Base-by-base conservation (phyloP, 148 eudicot species). In the Cornus controversa region DNA sequence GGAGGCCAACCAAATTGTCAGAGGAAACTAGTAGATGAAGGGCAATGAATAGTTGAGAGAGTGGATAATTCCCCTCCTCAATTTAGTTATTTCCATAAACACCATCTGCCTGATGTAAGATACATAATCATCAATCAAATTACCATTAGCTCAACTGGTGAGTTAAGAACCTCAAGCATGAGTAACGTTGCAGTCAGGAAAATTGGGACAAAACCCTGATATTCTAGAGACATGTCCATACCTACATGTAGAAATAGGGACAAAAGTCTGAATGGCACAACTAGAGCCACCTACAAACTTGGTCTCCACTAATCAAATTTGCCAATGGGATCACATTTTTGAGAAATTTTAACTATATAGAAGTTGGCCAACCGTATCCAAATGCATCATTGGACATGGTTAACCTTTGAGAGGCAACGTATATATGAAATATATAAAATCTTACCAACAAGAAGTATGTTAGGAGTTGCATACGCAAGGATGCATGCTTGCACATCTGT, bases 1-100 rank as follows among this genome's bases (percentile, higher is more conserved):
- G 27, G 54, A 53, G 66, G 24, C 69, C 77, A 64, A 42, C 20
- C 64, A 45, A 37, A 64, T 75, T 40, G 29, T 75, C 28, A 10
- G 8, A 22, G 16, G 29, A 26, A 10, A 50, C 1, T 31, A 63
- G 36, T 60, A 36, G 23, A 60, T 58, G 60, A n/a, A 31, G 34
- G 77, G 34, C 8, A 60, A 63, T 13, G 65, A 23, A 40, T 37
- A 36, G 34, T 15, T 64, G 54, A 63, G 8, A 36, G 31, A 64
- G 57, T 54, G 24, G 18, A 74, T 63, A 50, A 10, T 73, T 58
- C 7, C 14, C 36, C 69, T 8, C 50, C 34, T 5, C 34, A 26
- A 27, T 26, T 67, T 36, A 63, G 57, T 24, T 7, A 5, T 74
- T 25, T 18, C 4, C 29, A 60, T 24, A 0, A 73, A 73, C 34